Evolutionary conservation across 495 filamentous ascomycete species (phyloP).

Genomic region (Hyaloscypha hepaticicola): DNA sequence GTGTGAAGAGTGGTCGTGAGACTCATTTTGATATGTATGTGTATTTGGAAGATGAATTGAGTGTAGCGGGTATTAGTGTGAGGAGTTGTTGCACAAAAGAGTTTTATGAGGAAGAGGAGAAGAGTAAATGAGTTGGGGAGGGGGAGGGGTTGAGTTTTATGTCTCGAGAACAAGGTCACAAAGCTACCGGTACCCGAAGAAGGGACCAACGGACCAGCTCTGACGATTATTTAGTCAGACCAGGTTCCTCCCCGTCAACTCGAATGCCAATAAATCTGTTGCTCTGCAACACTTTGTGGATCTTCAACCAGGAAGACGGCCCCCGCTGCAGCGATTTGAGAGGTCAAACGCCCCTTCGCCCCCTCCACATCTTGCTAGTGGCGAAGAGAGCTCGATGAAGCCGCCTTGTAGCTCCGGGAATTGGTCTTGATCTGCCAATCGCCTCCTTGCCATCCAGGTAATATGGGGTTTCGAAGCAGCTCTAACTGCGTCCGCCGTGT

Average conservation of each 20-base stretch:
- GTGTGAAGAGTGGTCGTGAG: slow-evolving; percentile 58
- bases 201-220: background rate
- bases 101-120: slow-evolving; percentile 3
- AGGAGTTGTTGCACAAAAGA: slow-evolving; percentile 1
- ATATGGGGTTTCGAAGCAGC: background rate
- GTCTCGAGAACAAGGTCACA: background rate
- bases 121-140: background rate
- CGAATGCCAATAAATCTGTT: background rate
- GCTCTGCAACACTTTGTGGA: background rate
- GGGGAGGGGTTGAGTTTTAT: slow-evolving; percentile 17
- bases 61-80: background rate
- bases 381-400: background rate
- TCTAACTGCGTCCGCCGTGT: background rate
- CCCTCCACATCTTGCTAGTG: background rate
- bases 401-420: background rate
- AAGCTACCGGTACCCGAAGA: background rate
- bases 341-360: background rate
- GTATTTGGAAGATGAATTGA: slow-evolving; percentile 7
- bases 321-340: background rate
- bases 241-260: slow-evolving; percentile 2
- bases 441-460: background rate
- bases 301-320: slow-evolving; percentile 6
- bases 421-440: background rate
- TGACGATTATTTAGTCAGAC: slow-evolving; percentile 4
- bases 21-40: slow-evolving; percentile 51